Conservation (phyloP, 306 rosid genomes). For the Gastrolobium bilobum region DNA sequence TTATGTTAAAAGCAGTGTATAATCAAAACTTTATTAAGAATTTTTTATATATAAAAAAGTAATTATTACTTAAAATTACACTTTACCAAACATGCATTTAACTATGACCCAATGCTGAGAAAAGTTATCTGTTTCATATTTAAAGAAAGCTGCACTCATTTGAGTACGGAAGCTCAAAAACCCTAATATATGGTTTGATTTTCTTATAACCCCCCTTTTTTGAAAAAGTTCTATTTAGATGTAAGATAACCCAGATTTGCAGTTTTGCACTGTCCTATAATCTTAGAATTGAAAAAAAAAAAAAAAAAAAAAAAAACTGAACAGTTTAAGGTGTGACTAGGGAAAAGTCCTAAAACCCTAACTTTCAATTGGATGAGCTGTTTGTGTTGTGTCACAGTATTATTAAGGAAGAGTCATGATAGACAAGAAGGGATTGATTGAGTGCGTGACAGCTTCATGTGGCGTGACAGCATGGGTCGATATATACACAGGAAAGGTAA, state of each 20-base stretch:
- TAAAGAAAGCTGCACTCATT: not conserved
- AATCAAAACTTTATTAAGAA: not conserved
- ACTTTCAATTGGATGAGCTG: constrained; percentile 28
- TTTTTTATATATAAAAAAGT: not conserved
- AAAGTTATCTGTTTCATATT: not conserved
- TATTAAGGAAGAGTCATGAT: constrained; percentile 49
- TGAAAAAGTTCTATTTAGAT: not conserved
- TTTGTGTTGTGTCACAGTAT: constrained; percentile 13
- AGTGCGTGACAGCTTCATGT: constrained; percentile 55
- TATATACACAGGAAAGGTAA: constrained; percentile 39
- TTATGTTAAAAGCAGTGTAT: not conserved
- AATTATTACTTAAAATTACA: too few relatives aligned
- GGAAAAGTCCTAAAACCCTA: constrained; percentile 43
- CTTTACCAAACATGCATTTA: not conserved
- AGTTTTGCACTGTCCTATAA: not conserved
- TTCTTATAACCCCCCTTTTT: not conserved
- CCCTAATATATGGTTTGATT: constrained; percentile 41
- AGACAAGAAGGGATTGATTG: constrained; percentile 40
- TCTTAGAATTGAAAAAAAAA: not conserved
- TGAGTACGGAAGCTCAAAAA: not conserved
- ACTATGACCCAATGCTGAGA: not conserved
- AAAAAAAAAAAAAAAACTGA: too few relatives aligned
- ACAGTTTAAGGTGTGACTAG: constrained; percentile 8
- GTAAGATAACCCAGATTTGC: not conserved
- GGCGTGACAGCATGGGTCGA: constrained; percentile 9